These are phyloP conservation scores for Colletotrichum orchidophilum DNA, from an alignment of 2,329 filamentous ascomycete genomes.

Conservation along the genomic window DNA sequence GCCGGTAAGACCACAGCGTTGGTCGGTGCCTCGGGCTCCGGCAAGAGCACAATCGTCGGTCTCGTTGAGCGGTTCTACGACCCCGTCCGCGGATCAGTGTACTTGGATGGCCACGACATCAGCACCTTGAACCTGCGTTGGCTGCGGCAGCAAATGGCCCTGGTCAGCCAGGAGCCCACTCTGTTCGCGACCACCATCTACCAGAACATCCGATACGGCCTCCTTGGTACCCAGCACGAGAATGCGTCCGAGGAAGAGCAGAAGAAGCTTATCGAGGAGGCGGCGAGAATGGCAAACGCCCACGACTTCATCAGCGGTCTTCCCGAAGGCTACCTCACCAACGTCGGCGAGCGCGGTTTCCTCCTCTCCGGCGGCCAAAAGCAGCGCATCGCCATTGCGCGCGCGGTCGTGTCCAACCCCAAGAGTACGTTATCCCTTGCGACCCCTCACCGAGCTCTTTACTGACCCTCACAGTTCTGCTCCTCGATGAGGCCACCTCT, in stretches of 20 bases:
- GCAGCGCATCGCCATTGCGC: constrained; percentile 93
- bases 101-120: constrained; percentile 85
- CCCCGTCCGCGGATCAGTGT: constrained; percentile 81
- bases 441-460: constrained; percentile 8
- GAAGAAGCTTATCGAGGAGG: constrained; percentile 76
- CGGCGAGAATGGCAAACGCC: constrained; percentile 90
- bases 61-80: constrained; percentile 95
- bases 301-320: constrained; percentile 88
- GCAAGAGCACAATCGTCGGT: constrained; percentile 94
- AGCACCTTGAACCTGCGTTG: constrained; percentile 85
- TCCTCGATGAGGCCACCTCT: constrained; percentile 95
- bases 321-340: constrained; percentile 90
- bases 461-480: constrained; percentile 63
- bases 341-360: constrained; percentile 95
- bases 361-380: constrained; percentile 94
- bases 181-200: constrained; percentile 91
- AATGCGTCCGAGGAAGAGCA: constrained; percentile 73
- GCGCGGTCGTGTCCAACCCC: constrained; percentile 89
- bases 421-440: constrained; percentile 62
- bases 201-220: constrained; percentile 88
- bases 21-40: constrained; percentile 92
- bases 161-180: constrained; percentile 93
- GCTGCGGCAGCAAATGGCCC: constrained; percentile 89
- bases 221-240: constrained; percentile 86
- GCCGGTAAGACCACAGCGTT: constrained; percentile 93